phyloP scores from a whole-genome alignment of 1,139 yeast genomes.

The Kodamaea alishanica region DNA sequence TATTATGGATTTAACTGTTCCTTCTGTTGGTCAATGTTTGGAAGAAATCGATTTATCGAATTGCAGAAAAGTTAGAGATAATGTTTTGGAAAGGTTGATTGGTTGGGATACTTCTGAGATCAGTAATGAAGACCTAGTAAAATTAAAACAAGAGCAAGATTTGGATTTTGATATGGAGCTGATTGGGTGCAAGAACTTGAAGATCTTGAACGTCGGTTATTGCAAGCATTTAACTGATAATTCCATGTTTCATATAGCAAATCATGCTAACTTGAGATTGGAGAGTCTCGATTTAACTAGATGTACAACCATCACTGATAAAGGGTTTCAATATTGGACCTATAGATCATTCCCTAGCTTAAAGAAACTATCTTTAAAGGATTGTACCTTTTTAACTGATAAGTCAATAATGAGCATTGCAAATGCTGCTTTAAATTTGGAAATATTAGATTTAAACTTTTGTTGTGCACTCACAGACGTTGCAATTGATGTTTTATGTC shows the following conservation, averaged over 20 bases:
- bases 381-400: slow-evolving; percentile 72
- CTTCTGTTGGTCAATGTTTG: slow-evolving; percentile 56
- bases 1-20: slow-evolving; percentile 69
- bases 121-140: slow-evolving; percentile 9
- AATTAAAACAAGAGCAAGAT: slow-evolving; percentile 10
- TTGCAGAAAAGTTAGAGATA: slow-evolving; percentile 70
- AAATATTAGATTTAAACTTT: slow-evolving; percentile 58
- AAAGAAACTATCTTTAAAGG: slow-evolving; percentile 53
- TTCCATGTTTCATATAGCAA: slow-evolving; percentile 60
- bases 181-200: slow-evolving; percentile 58
- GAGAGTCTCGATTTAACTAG: slow-evolving; percentile 62
- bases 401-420: slow-evolving; percentile 60
- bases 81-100: slow-evolving; percentile 61
- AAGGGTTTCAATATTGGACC: slow-evolving; percentile 67
- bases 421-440: slow-evolving; percentile 55
- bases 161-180: slow-evolving; percentile 13
- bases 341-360: slow-evolving; percentile 51
- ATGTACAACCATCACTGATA: slow-evolving; percentile 74
- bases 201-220: slow-evolving; percentile 56
- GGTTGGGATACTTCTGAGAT: slow-evolving; percentile 44
- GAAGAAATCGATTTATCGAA: slow-evolving; percentile 64
- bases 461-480: slow-evolving; percentile 74
- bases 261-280: slow-evolving; percentile 53
- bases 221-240: slow-evolving; percentile 72
- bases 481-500: slow-evolving; percentile 60